Base-by-base conservation (phyloP, 345 rosid species). In the Moringa oleifera region DNA sequence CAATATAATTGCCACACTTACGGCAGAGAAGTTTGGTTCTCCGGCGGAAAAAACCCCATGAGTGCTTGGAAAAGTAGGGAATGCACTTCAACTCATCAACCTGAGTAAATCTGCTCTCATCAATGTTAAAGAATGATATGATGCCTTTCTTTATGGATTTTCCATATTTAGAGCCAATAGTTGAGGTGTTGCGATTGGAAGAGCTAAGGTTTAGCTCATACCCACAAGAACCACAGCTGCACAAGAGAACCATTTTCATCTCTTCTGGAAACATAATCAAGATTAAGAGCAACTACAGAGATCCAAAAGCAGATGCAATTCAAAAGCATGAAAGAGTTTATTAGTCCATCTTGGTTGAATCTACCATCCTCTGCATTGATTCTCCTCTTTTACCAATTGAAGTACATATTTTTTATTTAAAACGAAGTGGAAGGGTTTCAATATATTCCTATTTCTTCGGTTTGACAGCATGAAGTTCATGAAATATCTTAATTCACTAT, bases 161-260 rank as follows among this genome's bases (percentile, higher is more conserved):
- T 36, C 96, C 90, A 49, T 94, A 94, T 66, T 90, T 90, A 0
- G 89, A 85, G 70, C 96, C 97, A 11, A 94, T 88, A 0, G 81
- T 71, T 7, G 99, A 73, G 5, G 88, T 90, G 81, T 80, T 94
- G 28, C 99, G 83, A 67, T 85, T 94, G 18, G 85, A 81, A n/a
- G 99, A 90, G 76, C 88, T 85, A 49, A 94, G 73, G 78, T 86
- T 90, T 61, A 90, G 76, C 72, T 90, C 99, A 52, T 86, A 94
- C 37, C 97, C 97, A 66, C 99, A 94, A 49, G 82, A 71, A 55
- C 99, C 99, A 55, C 99, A 94, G 68, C 99, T 94, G 87, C 82
- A 82, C 36, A n/a, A 74, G 49, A 41, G 16, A 41, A 41, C 16
- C 47, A 41, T 7, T 7, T 41, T 41, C 47, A 41, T 41, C 1